Evolutionary conservation across 2,329 filamentous ascomycete species (phyloP).

Genomic region (Cordyceps pruinosa): DNA sequence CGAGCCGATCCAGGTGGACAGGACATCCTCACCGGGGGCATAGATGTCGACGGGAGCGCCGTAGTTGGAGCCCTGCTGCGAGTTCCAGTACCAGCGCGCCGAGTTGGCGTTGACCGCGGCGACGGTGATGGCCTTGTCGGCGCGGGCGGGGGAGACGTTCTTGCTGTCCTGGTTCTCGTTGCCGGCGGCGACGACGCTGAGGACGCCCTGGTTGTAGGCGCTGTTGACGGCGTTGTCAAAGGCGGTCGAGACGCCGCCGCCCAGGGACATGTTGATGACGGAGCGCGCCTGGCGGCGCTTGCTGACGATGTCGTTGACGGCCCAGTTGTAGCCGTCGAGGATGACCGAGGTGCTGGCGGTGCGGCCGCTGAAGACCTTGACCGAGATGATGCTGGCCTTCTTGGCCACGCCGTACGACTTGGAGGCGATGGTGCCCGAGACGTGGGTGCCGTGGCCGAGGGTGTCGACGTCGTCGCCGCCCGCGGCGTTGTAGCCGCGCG

Average conservation of each 20-base stretch:
- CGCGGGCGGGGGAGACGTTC: conserved; percentile 39
- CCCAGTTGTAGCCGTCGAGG: conserved; percentile 25
- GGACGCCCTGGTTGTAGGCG: conserved; percentile 40
- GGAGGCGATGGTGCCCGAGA: conserved; percentile 55
- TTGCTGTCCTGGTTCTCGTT: conserved; percentile 37
- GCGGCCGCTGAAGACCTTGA: conserved; percentile 53
- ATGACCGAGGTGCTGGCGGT: conserved; percentile 42
- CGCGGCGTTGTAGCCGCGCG: conserved; percentile 22
- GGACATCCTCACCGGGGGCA: conserved; percentile 35
- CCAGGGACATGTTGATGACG: conserved; percentile 51
- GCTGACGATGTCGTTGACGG: conserved; percentile 14
- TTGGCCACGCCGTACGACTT: conserved; percentile 57
- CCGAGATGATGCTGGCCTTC: conserved; percentile 45
- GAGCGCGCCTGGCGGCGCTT: conserved; percentile 18
- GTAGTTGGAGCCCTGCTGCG: conserved; percentile 36
- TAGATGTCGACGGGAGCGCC: conserved; percentile 38
- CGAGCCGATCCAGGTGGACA: conserved; percentile 36
- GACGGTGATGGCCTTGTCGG: conserved; percentile 44
- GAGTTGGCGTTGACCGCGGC: conserved; percentile 38
- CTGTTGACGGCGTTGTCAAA: conserved; percentile 44
- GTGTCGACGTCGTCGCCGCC: conserved; percentile 46
- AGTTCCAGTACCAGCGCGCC: conserved; percentile 27
- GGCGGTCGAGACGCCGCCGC: conserved; percentile 36
- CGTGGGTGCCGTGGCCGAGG: conserved; percentile 56
- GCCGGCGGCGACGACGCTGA: conserved; percentile 49